Conservation (phyloP, 352 stramenopile genomes). For the Lagenidium sp. region DNA sequence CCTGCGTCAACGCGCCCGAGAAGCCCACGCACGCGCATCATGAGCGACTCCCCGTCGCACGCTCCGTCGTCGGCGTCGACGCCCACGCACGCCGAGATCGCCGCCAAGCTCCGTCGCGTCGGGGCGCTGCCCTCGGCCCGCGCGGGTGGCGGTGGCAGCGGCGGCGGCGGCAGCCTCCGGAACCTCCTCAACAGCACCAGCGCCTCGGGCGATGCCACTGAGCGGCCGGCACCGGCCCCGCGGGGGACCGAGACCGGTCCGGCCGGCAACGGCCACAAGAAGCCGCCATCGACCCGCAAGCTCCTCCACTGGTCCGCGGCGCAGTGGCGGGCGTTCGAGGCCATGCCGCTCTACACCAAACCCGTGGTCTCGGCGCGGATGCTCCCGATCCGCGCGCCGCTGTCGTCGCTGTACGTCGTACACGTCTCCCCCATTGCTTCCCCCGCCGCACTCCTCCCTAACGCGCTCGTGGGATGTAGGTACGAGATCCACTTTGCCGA, state of each 20-base stretch:
- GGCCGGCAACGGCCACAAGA: conserved; percentile 1
- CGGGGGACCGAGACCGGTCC: too few relatives aligned
- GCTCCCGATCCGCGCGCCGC: conserved; percentile 67
- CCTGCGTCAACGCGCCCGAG: too few relatives aligned
- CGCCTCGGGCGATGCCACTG: not conserved
- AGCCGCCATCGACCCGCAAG: conserved; percentile 13
- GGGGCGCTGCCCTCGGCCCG: too few relatives aligned
- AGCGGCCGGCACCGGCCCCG: too few relatives aligned
- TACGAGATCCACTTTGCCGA: conserved; percentile 78
- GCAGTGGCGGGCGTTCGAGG: conserved; percentile 61
- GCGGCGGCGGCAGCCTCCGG: conserved; percentile 7
- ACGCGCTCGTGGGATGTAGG: too few relatives aligned
- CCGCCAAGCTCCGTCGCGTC: conserved; percentile 17
- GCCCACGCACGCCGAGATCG: conserved; percentile 16
- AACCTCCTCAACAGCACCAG: conserved; percentile 3
- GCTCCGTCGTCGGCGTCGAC: not conserved
- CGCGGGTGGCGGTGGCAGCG: conserved; percentile 5
- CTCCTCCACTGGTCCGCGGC: conserved; percentile 54
- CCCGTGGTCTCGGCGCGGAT: conserved; percentile 43
- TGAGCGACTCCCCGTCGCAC: conserved; percentile 11
- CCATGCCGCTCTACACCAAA: conserved; percentile 37
- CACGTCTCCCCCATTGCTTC: too few relatives aligned
- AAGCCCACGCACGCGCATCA: not conserved
- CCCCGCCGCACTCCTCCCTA: too few relatives aligned
- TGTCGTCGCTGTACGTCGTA: conserved; percentile 61